Evolutionary conservation across 306 rosid genomes (phyloP).

Genomic region (Glycine latifolia): DNA sequence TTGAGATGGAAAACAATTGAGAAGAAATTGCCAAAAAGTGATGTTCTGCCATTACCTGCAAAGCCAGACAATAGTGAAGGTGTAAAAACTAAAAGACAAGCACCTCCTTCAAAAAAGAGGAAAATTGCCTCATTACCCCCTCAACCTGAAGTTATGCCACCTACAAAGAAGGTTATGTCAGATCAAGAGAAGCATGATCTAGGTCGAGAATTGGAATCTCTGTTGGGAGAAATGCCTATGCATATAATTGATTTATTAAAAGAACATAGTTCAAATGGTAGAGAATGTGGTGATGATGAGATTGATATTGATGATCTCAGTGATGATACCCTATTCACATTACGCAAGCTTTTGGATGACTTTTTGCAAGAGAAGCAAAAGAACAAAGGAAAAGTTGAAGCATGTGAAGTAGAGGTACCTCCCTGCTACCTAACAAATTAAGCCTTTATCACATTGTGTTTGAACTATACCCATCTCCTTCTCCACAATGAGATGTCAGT

Average conservation of each 20-base stretch:
- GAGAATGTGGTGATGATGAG: constrained; percentile 80
- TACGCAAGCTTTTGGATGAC: constrained; percentile 75
- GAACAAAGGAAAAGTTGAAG: constrained; percentile 59
- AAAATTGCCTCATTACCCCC: constrained; percentile 58
- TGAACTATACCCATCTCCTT: background rate
- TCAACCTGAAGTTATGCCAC: constrained; percentile 58
- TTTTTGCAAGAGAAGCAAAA: constrained; percentile 63
- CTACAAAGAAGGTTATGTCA: constrained; percentile 67
- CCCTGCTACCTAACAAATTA: constrained; percentile 28
- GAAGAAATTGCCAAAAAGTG: constrained; percentile 66
- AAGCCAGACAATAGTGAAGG: constrained; percentile 51
- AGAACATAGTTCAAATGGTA: constrained; percentile 71
- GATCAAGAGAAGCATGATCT: constrained; percentile 66
- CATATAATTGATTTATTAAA: constrained; percentile 78
- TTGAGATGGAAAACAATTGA: constrained; percentile 84
- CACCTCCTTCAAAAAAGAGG: constrained; percentile 74
- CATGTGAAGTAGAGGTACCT: constrained; percentile 81
- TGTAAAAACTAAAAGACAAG: constrained; percentile 54
- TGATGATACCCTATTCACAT: constrained; percentile 69
- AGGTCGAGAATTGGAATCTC: constrained; percentile 76
- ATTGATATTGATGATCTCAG: constrained; percentile 81
- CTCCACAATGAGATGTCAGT: constrained; percentile 6
- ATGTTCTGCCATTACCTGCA: constrained; percentile 48
- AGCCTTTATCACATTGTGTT: constrained; percentile 14
- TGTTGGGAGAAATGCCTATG: constrained; percentile 69